phyloP scores from a whole-genome alignment of 345 rosid genomes.

The Aurinia saxatilis region DNA sequence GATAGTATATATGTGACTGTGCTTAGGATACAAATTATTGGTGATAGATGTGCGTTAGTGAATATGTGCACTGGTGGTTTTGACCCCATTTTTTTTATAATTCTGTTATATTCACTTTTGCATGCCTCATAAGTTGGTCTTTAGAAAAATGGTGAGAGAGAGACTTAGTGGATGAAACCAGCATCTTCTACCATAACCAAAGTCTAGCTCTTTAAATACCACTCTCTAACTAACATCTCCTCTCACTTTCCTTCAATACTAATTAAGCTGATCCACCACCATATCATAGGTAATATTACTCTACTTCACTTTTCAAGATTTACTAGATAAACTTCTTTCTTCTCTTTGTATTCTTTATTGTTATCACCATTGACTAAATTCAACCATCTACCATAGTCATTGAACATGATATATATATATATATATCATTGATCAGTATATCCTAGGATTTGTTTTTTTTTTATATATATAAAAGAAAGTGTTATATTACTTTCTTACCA shows the following conservation, averaged over 20 bases:
- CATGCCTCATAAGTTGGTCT: slow-evolving; percentile 9
- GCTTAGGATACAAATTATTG: slow-evolving; percentile 11
- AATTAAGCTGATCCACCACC: slow-evolving; percentile 7
- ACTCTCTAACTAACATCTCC: slow-evolving; percentile 1
- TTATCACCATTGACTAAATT: background rate
- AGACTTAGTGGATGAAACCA: slow-evolving; percentile 15
- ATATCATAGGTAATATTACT: slow-evolving; percentile 2
- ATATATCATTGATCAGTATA: too few relatives aligned
- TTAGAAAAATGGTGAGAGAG: background rate
- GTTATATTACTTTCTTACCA: too few relatives aligned
- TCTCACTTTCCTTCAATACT: slow-evolving; percentile 7
- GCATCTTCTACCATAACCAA: slow-evolving; percentile 24
- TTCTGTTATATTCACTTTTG: background rate
- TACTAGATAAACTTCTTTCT: background rate
- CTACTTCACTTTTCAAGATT: slow-evolving; percentile 5
- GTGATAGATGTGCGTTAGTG: slow-evolving; percentile 12
- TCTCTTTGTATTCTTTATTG: background rate
- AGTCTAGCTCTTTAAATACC: slow-evolving; percentile 8
- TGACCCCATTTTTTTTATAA: background rate
- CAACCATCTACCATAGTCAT: too few relatives aligned
- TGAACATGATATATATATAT: too few relatives aligned
- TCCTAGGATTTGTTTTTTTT: too few relatives aligned
- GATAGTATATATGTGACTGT: background rate
- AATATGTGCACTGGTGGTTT: slow-evolving; percentile 11
- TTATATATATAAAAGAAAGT: too few relatives aligned